Base-by-base conservation (phyloP, 1,284 basidiomycete species). In the Irpex sp. region DNA sequence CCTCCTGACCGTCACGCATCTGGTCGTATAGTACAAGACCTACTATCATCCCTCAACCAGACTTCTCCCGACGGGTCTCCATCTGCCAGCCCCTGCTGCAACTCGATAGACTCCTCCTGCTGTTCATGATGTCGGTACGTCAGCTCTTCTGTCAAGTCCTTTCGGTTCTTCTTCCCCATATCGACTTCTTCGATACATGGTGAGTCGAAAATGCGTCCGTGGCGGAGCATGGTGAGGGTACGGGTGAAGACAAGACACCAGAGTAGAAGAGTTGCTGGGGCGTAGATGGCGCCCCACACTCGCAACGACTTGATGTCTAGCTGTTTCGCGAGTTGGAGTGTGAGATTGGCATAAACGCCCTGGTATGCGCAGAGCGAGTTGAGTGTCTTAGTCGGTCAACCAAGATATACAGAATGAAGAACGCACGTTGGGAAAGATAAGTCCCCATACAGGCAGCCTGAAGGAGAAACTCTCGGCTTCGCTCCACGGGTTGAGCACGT, bases 371-470 rank as follows among this genome's bases (percentile, higher is more conserved):
- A 61, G 31, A 39, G 39, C 2, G 26, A 51, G 15, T 35, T 26
- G 15, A 17, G 56, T 15, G 31, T 17, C 17, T 26, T 4, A 26
- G 3, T 26, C 4, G 4, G 4, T 26, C 26, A 2, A 26, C 26
- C 26, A 19, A 15, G 19, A 4, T 3, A 15, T 15, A 43, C 39
- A 43, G 39, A 8, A 47, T 4, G 21, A 46, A 17, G 1, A 46
- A 66, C 70, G 56, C 60, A 71, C 72, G 66, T 81, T 82, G 6
- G 81, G 81, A 73, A 83, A 83, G 63, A 83, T 72, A 53, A 83
- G 71, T 4, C 81, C 81, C 82, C 82, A 84, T 65, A 77, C 81
- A 0, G 76, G 70, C 39, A 83, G 61, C 39, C 73, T 75, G 65
- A 83, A 83, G 1, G 72, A 72, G 33, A 81, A 63, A 13, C 60